Percentiles rank a stretch among this genome's conserved stretches.
Evolutionary conservation across 805 yeast species (phyloP).

Genomic region (Lipomyces starkeyi): DNA sequence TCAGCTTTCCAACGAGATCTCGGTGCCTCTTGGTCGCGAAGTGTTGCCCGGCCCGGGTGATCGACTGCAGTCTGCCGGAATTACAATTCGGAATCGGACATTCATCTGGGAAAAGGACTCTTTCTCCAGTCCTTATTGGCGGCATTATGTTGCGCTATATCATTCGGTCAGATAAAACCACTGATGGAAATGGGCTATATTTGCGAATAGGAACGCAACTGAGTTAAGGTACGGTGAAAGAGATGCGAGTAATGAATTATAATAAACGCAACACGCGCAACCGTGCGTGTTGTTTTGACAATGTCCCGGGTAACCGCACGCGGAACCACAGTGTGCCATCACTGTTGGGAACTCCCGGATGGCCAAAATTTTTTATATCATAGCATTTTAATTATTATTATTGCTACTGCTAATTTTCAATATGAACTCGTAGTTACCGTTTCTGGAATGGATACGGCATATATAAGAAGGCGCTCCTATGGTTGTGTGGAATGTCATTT

Average conservation of each 20-base stretch:
- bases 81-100: slow-evolving; percentile 5
- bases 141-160: not conserved
- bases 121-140: slow-evolving; percentile 4
- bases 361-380: not conserved
- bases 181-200: not conserved
- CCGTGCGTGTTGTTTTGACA: too few relatives aligned
- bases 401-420: not conserved
- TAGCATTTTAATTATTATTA: too few relatives aligned
- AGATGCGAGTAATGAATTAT: too few relatives aligned
- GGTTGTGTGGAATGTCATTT: not conserved
- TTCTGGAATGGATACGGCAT: not conserved
- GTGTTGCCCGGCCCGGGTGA: slow-evolving; percentile 1
- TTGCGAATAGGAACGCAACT: not conserved
- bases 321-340: too few relatives aligned
- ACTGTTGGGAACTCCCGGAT: not conserved
- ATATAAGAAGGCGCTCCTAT: too few relatives aligned
- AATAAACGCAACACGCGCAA: too few relatives aligned
- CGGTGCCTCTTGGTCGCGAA: slow-evolving; percentile 9
- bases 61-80: slow-evolving; percentile 10
- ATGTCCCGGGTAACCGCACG: too few relatives aligned
- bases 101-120: slow-evolving; percentile 4
- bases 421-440: not conserved
- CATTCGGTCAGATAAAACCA: not conserved
- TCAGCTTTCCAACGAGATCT: slow-evolving; percentile 7
- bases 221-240: too few relatives aligned